Evolutionary conservation across 768 basidiomycete species (phyloP), one percentile per base, ranked within the genome.

Genomic region (Pisolithus orientalis): DNA sequence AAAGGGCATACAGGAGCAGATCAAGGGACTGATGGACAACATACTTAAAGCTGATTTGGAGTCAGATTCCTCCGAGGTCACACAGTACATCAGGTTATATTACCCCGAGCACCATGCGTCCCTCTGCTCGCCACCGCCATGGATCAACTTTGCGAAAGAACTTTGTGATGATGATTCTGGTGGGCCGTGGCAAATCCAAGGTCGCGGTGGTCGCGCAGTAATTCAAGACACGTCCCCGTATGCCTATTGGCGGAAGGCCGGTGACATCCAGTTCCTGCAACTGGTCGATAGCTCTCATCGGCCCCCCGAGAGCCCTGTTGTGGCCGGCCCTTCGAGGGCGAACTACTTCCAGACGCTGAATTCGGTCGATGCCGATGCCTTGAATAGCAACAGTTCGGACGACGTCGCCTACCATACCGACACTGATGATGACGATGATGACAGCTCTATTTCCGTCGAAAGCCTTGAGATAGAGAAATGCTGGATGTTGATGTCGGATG

Each of bases 231-330:
- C 57, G 1, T 66, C 77, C 0, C 29, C 70, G 0, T 83, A 82
- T 56, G 73, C 70, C 0, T 81, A 77, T 53, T 85, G 84, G 84
- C 66, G 64, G 49, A 57, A 64, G 5, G 72, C 70, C 5, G 51
- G 59, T 0, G 83, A 85, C 57, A 50, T 84, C 2, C 66, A 63
- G 2, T 84, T 82, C 58, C 56, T 83, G 39, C 59, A 66, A 0
- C 49, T 43, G 32, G 13, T 57, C n/a, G 37, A 34, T 1, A 47
- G 25, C 17, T 37, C 38, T 10, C 16, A 37, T 17, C 0, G 4
- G 0, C 9, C 50, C 39, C 6, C 32, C 17, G 34, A 51, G 8
- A 9, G 4, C 14, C 1, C 7, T 31, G 1, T 42, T 13, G 37
- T 14, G 21, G 13, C 54, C 1, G 52, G 53, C 57, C 52, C 53